These are phyloP conservation scores for Aspergillus eucalypticola DNA, from an alignment of 2,329 filamentous ascomycete species.

Conservation along the genomic window DNA sequence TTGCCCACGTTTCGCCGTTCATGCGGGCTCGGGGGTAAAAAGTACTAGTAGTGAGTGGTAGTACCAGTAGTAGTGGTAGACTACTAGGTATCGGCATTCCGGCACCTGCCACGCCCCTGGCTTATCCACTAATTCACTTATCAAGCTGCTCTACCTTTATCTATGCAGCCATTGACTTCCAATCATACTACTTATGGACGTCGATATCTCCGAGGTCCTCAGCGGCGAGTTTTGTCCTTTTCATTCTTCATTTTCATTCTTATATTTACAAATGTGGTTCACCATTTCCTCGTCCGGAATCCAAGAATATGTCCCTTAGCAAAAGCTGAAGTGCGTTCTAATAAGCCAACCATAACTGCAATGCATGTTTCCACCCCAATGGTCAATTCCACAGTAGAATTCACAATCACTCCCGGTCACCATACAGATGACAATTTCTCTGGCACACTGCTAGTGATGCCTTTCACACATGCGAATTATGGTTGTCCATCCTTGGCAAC, in stretches of 20 bases:
- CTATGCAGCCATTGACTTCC: not conserved
- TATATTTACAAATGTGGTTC: not conserved
- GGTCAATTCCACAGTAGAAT: not conserved
- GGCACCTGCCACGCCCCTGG: not conserved
- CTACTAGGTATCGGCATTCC: not conserved
- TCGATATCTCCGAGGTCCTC: not conserved
- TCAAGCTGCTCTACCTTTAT: not conserved
- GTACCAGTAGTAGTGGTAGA: not conserved
- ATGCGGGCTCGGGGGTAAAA: not conserved
- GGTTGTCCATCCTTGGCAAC: constrained; percentile 69
- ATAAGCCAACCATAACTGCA: no score
- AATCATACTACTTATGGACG: not conserved
- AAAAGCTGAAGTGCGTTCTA: no score
- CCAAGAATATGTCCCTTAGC: no score
- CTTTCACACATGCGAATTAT: constrained; percentile 67
- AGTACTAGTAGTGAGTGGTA: not conserved
- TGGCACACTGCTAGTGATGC: constrained; percentile 32
- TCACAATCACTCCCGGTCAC: not conserved
- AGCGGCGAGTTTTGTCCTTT: not conserved
- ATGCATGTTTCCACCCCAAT: no score
- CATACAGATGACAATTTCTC: not conserved
- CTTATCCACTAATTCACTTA: not conserved
- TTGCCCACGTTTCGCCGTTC: not conserved
- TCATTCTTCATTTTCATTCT: not conserved
- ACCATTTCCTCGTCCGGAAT: no score